Base-by-base conservation (phyloP, 306 rosid species). In the Pachyrhizus erosus region DNA sequence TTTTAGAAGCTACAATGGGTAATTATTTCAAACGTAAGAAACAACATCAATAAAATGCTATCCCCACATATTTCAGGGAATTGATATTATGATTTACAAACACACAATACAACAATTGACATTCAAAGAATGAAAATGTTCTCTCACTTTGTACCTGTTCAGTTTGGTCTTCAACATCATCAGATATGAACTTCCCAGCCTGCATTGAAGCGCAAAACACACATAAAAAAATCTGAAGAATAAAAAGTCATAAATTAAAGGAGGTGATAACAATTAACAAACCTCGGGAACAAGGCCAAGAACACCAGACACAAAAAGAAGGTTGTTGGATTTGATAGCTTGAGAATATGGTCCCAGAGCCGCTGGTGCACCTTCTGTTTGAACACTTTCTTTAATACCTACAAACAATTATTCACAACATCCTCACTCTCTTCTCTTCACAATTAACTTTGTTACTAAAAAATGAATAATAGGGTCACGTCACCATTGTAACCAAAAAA, bases 281-380 rank as follows among this genome's bases (percentile, higher is more conserved):
- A 94, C 98, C 97, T 94, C 91, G 1, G 98, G 97, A 79, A 88
- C 77, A 72, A 94, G 91, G 39, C 98, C 98, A 64, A 94, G 92
- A 73, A 86, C 89, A 12, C 98, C 98, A n/a, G 98, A 94, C 48
- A 94, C 91, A 78, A 84, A 89, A 24, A 94, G 85, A 46, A 86
- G 84, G 84, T 94, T 92, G 85, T 89, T 86, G 81, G 92, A 84
- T 88, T 92, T 90, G 85, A 89, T 92, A 51, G 94, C 98, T 82
- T 94, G 98, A 52, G 98, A 94, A 82, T 94, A 94, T 8, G 97
- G 97, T 0, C 98, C 98, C 85, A 94, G 77, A 29, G 98, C 97
- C 0, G 97, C 97, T 0, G 97, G 98, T 49, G 98, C 98, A 73
- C 85, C 89, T 37, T 94, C 92, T 3, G 95, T 88, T 39, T 88